These are phyloP conservation scores for Hypoxylon lenormandii DNA, from an alignment of 495 filamentous ascomycete genomes.

Conservation along the genomic window DNA sequence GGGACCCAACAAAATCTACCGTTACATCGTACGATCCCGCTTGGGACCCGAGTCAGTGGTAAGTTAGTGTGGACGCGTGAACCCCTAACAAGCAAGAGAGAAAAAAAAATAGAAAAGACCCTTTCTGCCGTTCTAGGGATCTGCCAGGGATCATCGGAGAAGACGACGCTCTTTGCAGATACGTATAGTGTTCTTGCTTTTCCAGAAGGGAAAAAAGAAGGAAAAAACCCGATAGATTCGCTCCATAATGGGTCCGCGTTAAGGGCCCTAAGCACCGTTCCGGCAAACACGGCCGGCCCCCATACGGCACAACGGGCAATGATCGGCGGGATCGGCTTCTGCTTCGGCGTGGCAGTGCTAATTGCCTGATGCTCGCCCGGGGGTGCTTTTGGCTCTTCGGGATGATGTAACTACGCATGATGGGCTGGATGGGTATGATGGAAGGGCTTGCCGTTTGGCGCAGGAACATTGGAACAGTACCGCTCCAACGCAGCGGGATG, in stretches of 20 bases:
- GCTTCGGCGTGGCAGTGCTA: constrained; percentile 46
- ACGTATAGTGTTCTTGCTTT: constrained; percentile 1
- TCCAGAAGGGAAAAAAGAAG: constrained; percentile 35
- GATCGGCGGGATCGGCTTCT: constrained; percentile 33
- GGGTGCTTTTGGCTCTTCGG: constrained; percentile 16
- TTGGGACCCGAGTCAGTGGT: neutral
- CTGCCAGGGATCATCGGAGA: constrained; percentile 11
- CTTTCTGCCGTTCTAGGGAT: constrained; percentile 33
- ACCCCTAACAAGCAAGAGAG: no score
- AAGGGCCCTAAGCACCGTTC: constrained; percentile 35
- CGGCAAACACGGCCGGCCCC: constrained; percentile 37
- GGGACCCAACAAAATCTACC: constrained; percentile 42
- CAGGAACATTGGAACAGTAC: constrained; percentile 11
- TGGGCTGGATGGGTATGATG: neutral
- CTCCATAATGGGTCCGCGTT: constrained; percentile 18
- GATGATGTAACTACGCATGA: constrained; percentile 45
- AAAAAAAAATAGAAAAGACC: constrained; percentile 31
- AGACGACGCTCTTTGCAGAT: constrained; percentile 7
- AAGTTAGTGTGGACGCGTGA: neutral
- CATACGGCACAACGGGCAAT: constrained; percentile 34
- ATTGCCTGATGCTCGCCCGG: constrained; percentile 26
- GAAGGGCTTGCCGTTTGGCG: no score
- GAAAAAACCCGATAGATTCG: constrained; percentile 30
- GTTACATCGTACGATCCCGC: constrained; percentile 43
- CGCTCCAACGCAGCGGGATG: constrained; percentile 25